A percentile compares a stretch with the other conserved stretches of the same genome.
phyloP scores from a whole-genome alignment of 257 asterid species.

The Hygrophila difformis region DNA sequence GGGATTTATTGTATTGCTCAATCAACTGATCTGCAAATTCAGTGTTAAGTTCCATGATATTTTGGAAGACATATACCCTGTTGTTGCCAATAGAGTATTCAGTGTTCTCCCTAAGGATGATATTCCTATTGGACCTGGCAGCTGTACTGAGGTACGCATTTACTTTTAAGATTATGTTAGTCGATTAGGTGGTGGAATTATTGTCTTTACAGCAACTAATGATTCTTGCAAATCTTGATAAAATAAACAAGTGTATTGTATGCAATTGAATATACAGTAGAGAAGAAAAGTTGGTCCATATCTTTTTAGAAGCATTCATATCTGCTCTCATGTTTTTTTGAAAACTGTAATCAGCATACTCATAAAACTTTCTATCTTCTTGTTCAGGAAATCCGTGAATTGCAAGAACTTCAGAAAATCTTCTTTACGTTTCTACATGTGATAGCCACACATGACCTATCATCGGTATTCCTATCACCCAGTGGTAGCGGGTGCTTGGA shows the following conservation, averaged over 20 bases:
- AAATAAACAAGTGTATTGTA: neutral
- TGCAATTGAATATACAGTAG: no score
- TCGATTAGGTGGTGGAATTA: conserved; percentile 2
- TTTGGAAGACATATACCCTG: conserved; percentile 79
- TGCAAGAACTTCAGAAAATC: conserved; percentile 78
- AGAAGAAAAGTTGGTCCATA: neutral
- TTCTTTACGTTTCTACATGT: conserved; percentile 75
- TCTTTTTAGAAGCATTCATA: no score
- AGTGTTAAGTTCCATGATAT: conserved; percentile 51
- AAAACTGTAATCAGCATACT: neutral
- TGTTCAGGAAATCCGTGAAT: conserved; percentile 82
- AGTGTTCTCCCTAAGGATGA: conserved; percentile 65
- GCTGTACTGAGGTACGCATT: conserved; percentile 67
- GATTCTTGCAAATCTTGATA: neutral
- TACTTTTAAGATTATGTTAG: conserved; percentile 1
- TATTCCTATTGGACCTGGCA: conserved; percentile 62
- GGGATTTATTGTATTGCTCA: conserved; percentile 69
- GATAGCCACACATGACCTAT: conserved; percentile 70
- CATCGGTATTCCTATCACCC: conserved; percentile 60
- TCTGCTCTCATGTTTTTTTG: neutral
- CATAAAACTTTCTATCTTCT: conserved; percentile 2
- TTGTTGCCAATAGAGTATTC: conserved; percentile 59
- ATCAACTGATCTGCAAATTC: conserved; percentile 93
- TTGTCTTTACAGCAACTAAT: neutral
- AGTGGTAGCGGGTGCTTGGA: conserved; percentile 55